Conservation (phyloP, 2,329 filamentous ascomycete species). For the Lasiodiplodia citricola region DNA sequence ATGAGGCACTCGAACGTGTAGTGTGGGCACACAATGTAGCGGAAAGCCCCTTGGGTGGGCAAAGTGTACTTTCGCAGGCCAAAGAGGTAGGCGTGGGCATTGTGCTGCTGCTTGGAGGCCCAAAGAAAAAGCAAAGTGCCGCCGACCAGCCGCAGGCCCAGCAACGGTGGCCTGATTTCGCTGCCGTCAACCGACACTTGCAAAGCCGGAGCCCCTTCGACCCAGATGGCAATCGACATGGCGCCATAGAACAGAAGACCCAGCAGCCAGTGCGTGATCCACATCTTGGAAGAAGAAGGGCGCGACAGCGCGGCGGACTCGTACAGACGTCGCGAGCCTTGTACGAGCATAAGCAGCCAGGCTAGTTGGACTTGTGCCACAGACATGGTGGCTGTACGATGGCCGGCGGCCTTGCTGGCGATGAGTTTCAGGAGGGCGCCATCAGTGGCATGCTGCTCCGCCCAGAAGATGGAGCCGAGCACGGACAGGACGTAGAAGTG, state of each 20-base stretch:
- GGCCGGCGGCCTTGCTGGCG: conserved; percentile 56
- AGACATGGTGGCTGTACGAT: conserved; percentile 45
- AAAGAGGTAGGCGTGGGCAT: conserved; percentile 56
- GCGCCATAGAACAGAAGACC: conserved; percentile 78
- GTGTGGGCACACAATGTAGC: conserved; percentile 78
- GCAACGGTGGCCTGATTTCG: background rate
- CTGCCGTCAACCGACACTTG: background rate
- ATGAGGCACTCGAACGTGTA: conserved; percentile 88
- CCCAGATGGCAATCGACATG: conserved; percentile 79
- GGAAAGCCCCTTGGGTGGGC: conserved; percentile 75
- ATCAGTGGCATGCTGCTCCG: conserved; percentile 62
- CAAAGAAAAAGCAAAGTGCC: conserved; percentile 66
- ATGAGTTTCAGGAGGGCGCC: conserved; percentile 50
- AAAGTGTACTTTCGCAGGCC: conserved; percentile 69
- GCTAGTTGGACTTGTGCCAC: conserved; percentile 69
- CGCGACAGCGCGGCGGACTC: conserved; percentile 66
- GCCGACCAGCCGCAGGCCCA: conserved; percentile 5
- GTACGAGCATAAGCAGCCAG: conserved; percentile 76
- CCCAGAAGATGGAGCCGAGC: conserved; percentile 75
- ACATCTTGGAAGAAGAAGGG: conserved; percentile 79
- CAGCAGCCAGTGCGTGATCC: conserved; percentile 79
- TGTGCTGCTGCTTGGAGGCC: conserved; percentile 75
- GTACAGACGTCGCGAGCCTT: conserved; percentile 75
- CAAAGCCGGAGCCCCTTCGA: conserved; percentile 65
- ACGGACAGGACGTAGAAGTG: conserved; percentile 84